Base-by-base conservation (phyloP, 2,329 filamentous ascomycete species). In the Fusarium transvaalense region DNA sequence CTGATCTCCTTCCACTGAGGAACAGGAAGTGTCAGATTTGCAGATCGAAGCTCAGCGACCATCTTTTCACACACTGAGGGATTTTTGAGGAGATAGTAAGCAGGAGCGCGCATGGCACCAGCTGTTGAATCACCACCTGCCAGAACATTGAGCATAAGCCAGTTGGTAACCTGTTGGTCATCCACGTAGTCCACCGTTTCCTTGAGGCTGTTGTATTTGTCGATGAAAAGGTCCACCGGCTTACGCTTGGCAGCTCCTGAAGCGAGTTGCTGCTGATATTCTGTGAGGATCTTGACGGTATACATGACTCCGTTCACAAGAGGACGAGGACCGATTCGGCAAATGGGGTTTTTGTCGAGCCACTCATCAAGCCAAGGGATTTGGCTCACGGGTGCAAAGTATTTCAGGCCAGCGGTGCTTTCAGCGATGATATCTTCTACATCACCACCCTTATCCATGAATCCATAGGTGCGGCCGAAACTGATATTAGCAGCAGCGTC, bases 291-390 rank as follows among this genome's bases (percentile, higher is more conserved):
- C 41, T 70, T 70, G 54, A 70, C 17, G 2, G 67, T 70, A 29
- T 69, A 70, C 2, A 70, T 31, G 1, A 51, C 46, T 1, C 57
- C 68, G 5, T 62, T 64, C 5, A 60, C 70, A 2, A 46, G 61
- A 21, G 43, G 70, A 0, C 66, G 68, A 0, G 62, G 61, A 0
- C 61, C 59, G 3, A 71, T 46, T 1, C 59, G 39, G 37, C 43
- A 61, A 2, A 73, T 27, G 2, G 70, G 70, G 10, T 72, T 72
- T 37, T 72, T 72, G 35, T 72, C 71, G 2, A 73, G 5, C 68
- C 70, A 73, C 31, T 62, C 55, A 9, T 73, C 70, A 2, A 73
- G 35, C 70, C 70, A 72, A 6, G 70, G 70, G 2, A 71, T 60
- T 29, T 72, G 70, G 10, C 70, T 72, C 2, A 72, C 59, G 0